phyloP scores from a whole-genome alignment of 2,329 filamentous ascomycete species.

The Zopfia rhizophila region DNA sequence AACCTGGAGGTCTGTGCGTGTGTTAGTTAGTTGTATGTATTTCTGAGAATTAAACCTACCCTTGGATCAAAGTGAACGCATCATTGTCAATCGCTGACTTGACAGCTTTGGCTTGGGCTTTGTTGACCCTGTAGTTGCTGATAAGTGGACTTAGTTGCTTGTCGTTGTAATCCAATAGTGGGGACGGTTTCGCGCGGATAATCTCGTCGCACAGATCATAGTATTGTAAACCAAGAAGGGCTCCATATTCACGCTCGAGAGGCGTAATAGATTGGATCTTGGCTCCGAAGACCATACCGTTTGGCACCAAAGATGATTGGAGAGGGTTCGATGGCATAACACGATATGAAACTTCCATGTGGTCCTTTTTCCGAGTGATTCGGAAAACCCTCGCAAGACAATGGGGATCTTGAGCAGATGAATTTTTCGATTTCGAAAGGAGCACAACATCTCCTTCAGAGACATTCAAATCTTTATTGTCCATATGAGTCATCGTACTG shows the following conservation, averaged over 20 bases:
- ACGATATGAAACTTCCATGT: slow-evolving; percentile 86
- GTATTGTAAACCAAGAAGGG: slow-evolving; percentile 88
- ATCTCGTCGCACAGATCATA: slow-evolving; percentile 97
- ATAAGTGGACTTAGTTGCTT: slow-evolving; percentile 75
- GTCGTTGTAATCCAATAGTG: slow-evolving; percentile 82
- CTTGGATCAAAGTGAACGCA: slow-evolving; percentile 95
- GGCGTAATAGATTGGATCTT: slow-evolving; percentile 95
- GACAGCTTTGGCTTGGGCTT: slow-evolving; percentile 89
- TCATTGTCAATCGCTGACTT: slow-evolving; percentile 94
- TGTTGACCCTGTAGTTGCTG: slow-evolving; percentile 84
- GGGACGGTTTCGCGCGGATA: slow-evolving; percentile 86
- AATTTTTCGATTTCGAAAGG: slow-evolving; percentile 77
- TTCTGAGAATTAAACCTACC: slow-evolving; percentile 57
- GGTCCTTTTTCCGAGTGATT: slow-evolving; percentile 81
- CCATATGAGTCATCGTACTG: slow-evolving; percentile 77
- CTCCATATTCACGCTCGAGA: slow-evolving; percentile 93
- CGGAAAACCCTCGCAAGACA: slow-evolving; percentile 87
- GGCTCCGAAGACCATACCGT: slow-evolving; percentile 75
- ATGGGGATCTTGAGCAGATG: slow-evolving; percentile 76
- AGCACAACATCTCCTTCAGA: slow-evolving; percentile 90
- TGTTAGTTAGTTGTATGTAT: slow-evolving; percentile 44
- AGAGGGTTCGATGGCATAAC: slow-evolving; percentile 74
- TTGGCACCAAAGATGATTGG: slow-evolving; percentile 73
- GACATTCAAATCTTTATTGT: slow-evolving; percentile 77
- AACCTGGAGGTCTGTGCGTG: slow-evolving; percentile 79